Conservation (phyloP, 257 asterid genomes). For the Nicotiana sylvestris region DNA sequence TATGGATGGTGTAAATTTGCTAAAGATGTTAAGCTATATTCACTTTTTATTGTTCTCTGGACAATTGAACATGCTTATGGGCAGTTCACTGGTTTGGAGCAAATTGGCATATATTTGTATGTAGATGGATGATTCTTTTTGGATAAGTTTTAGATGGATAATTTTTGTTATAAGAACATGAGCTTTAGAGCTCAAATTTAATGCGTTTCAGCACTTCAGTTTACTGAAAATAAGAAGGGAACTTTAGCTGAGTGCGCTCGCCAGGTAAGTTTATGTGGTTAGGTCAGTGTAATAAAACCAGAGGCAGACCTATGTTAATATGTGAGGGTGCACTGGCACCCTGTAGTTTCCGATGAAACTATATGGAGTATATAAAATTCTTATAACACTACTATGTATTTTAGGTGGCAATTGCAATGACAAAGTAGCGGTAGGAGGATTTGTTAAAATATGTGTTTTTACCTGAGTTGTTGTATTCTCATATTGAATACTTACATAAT, state of each 20-base stretch:
- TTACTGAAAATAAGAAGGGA: neutral
- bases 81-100: neutral
- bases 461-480: no score
- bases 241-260: neutral
- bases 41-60: slow-evolving; percentile 9
- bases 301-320: no score
- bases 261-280: neutral
- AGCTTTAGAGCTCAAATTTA: neutral
- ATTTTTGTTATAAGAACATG: neutral
- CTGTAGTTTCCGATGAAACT: no score
- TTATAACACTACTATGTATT: no score
- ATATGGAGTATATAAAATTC: no score
- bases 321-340: no score
- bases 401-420: no score
- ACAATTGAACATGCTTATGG: slow-evolving; percentile 19
- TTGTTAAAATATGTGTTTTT: no score
- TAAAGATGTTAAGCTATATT: slow-evolving; percentile 3
- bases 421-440: no score
- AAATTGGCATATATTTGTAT: slow-evolving; percentile 10
- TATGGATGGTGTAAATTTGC: slow-evolving; percentile 17
- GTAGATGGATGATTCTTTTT: neutral
- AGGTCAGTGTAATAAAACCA: neutral
- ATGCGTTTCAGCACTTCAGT: neutral
- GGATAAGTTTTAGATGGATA: neutral
- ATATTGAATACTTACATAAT: no score